These are phyloP conservation scores for Phyllosticta citriasiana DNA, from an alignment of 2,329 filamentous ascomycete genomes.

Conservation along the genomic window DNA sequence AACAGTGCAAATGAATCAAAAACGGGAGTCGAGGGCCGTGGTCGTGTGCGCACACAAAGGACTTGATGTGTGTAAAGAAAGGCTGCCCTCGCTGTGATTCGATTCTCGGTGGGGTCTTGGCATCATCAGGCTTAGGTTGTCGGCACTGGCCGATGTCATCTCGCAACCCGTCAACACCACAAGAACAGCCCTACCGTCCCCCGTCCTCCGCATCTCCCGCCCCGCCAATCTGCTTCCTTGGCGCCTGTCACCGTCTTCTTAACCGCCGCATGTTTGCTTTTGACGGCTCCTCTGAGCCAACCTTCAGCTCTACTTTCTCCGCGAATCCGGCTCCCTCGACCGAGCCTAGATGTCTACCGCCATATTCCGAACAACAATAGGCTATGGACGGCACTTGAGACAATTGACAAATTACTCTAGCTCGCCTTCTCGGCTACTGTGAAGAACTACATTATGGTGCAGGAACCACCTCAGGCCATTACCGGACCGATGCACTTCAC, in stretches of 20 bases:
- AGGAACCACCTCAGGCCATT: neutral
- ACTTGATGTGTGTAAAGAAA: constrained; percentile 2
- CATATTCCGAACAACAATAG: too few species aligned
- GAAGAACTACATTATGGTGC: too few species aligned
- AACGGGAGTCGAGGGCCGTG: neutral
- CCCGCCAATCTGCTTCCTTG: neutral
- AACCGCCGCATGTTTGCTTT: neutral
- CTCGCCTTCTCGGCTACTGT: too few species aligned
- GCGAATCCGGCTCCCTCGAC: too few species aligned
- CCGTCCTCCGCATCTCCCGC: neutral
- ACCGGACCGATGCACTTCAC: neutral
- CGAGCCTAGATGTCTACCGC: too few species aligned
- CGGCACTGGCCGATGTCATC: neutral
- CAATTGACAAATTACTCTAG: too few species aligned
- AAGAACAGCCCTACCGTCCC: neutral
- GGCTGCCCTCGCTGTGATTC: neutral
- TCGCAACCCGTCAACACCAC: neutral
- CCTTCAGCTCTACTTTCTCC: too few species aligned
- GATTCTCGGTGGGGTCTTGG: constrained; percentile 4
- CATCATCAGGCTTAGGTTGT: neutral
- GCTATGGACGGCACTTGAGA: too few species aligned
- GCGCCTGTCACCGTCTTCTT: too few species aligned
- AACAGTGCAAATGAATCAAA: neutral
- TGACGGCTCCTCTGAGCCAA: neutral
- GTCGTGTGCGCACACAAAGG: constrained; percentile 2